Percentiles rank a stretch among this genome's conserved stretches.
Conservation (phyloP, 495 filamentous ascomycete genomes). For the Oidiodendron maius region DNA sequence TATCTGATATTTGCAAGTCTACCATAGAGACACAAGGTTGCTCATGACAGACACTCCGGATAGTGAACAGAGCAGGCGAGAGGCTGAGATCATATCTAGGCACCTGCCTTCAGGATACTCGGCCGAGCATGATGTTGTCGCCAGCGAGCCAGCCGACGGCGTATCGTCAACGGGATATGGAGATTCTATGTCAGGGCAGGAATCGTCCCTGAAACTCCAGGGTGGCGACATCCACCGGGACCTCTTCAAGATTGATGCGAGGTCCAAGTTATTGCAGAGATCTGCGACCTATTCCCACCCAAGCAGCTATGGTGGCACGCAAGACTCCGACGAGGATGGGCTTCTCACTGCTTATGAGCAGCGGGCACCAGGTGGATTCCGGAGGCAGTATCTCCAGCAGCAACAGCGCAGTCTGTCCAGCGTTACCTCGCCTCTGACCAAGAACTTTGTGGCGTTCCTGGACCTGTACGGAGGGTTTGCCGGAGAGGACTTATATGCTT, state of each 20-base stretch:
- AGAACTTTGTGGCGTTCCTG: slow-evolving; percentile 64
- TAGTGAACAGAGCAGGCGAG: slow-evolving; percentile 5
- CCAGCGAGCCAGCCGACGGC: slow-evolving; percentile 12
- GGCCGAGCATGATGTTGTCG: slow-evolving; percentile 27
- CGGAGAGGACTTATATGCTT: slow-evolving; percentile 63
- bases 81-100: slow-evolving; percentile 31
- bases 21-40: too few species aligned
- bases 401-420: slow-evolving; percentile 36
- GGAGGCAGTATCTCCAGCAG: slow-evolving; percentile 71
- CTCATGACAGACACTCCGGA: not conserved
- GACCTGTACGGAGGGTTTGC: slow-evolving; percentile 67
- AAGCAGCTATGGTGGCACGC: slow-evolving; percentile 24
- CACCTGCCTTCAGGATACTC: slow-evolving; percentile 37
- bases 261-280: slow-evolving; percentile 52
- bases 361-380: slow-evolving; percentile 84
- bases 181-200: slow-evolving; percentile 31
- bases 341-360: slow-evolving; percentile 44
- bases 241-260: slow-evolving; percentile 88
- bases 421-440: slow-evolving; percentile 44
- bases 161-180: slow-evolving; percentile 2
- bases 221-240: slow-evolving; percentile 90
- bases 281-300: slow-evolving; percentile 77
- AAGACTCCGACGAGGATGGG: slow-evolving; percentile 5
- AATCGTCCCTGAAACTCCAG: slow-evolving; percentile 70
- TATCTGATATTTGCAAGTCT: too few species aligned